These are phyloP conservation scores for Ophiostoma sp. DNA, from an alignment of 2,329 filamentous ascomycete species.

Conservation along the genomic window DNA sequence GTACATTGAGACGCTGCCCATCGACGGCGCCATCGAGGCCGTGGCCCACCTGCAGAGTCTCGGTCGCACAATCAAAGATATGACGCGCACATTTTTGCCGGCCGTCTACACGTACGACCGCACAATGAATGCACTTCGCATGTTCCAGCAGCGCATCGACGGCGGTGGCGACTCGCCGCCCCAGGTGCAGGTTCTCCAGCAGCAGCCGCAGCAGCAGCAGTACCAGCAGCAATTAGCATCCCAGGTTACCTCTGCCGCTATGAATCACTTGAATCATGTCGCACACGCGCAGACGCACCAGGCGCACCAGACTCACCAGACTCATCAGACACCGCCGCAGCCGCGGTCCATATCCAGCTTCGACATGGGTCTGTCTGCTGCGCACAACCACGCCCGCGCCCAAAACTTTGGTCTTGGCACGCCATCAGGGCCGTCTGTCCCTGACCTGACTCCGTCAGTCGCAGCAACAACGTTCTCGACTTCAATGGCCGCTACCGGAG, in stretches of 20 bases:
- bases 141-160: slow-evolving; percentile 20
- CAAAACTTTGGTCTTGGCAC: not conserved
- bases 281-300: too few species aligned
- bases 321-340: not conserved
- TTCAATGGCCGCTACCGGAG: not conserved
- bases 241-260: not conserved
- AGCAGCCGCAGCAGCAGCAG: slow-evolving; percentile 6
- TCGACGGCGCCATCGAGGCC: slow-evolving; percentile 21
- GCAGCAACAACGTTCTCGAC: slow-evolving; percentile 1
- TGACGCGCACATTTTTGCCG: slow-evolving; percentile 22
- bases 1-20: slow-evolving; percentile 21
- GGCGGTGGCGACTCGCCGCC: slow-evolving; percentile 12
- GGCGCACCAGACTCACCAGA: too few species aligned
- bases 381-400: not conserved
- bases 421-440: not conserved
- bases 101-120: slow-evolving; percentile 17
- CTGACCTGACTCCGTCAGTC: not conserved
- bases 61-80: slow-evolving; percentile 21
- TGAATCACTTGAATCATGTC: not conserved
- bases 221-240: slow-evolving; percentile 1
- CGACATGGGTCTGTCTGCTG: not conserved
- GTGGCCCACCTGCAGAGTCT: slow-evolving; percentile 20
- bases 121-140: slow-evolving; percentile 15
- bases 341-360: not conserved
- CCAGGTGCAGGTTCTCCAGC: not conserved